Evolutionary conservation across 352 stramenopile species (phyloP).

Genomic region (Phytophthora hybrid): DNA sequence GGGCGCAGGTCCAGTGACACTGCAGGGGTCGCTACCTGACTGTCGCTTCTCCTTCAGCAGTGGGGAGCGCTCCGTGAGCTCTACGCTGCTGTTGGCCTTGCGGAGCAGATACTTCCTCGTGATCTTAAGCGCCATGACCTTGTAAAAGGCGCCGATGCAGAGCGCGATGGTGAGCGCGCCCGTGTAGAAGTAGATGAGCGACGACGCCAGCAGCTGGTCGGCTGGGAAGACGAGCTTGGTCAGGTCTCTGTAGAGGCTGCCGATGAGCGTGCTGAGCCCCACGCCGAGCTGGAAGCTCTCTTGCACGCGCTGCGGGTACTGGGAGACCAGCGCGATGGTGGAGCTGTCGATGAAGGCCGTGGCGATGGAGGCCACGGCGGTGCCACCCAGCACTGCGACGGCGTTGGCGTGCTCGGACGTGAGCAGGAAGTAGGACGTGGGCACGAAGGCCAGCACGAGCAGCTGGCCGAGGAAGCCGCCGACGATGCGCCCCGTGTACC

Average conservation of each 20-base stretch:
- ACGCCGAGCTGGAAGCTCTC: slow-evolving; percentile 88
- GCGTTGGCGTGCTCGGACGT: slow-evolving; percentile 71
- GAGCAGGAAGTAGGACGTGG: slow-evolving; percentile 81
- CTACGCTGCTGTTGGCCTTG: slow-evolving; percentile 48
- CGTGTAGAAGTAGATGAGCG: slow-evolving; percentile 87
- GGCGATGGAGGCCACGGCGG: slow-evolving; percentile 68
- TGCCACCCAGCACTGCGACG: slow-evolving; percentile 71
- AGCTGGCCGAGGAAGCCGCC: slow-evolving; percentile 81
- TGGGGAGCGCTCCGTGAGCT: slow-evolving; percentile 65
- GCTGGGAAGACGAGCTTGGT: slow-evolving; percentile 84
- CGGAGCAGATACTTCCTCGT: slow-evolving; percentile 59
- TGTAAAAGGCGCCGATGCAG: slow-evolving; percentile 83
- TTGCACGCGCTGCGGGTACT: slow-evolving; percentile 81
- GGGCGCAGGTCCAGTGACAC: slow-evolving; percentile 24
- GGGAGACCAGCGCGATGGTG: slow-evolving; percentile 83
- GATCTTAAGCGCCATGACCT: slow-evolving; percentile 62
- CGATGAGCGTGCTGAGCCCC: slow-evolving; percentile 82
- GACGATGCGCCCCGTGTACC: slow-evolving; percentile 80
- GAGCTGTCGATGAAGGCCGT: slow-evolving; percentile 87
- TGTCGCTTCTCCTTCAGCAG: slow-evolving; percentile 43
- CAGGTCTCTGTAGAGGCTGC: slow-evolving; percentile 82
- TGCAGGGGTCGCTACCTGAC: slow-evolving; percentile 34
- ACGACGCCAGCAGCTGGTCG: slow-evolving; percentile 67
- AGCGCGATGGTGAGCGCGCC: slow-evolving; percentile 80
- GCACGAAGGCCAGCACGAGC: slow-evolving; percentile 75